Base-by-base conservation (phyloP, 768 basidiomycete genomes). In the Lactifluus volemus region DNA sequence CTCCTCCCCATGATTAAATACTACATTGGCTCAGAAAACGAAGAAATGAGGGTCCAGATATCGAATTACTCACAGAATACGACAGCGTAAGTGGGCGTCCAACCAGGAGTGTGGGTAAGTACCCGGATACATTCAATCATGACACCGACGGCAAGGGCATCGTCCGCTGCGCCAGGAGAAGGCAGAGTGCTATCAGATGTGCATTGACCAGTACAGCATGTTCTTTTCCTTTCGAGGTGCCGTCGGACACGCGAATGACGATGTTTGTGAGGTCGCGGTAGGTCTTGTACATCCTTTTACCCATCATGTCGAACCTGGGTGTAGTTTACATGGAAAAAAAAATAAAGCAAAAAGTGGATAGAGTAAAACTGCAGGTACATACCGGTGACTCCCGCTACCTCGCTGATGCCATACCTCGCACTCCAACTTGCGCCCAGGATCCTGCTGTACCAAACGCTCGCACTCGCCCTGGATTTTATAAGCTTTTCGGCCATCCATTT, bases 1-100 rank as follows among this genome's bases (percentile, higher is more conserved):
- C 70, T 98, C 95, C 72, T 98, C 95, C 11, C 88, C 96, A 63
- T 96, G 81, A 66, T 98, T 98, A 76, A 96, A 97, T 63, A 98
- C 92, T 94, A 63, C 48, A 42, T 17, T 12, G 38, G 41, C 50
- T 62, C 29, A 66, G 55, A 14, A 30, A 25, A 34, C n/a, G 50
- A 42, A 15, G 30, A 21, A 32, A 25, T 2, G 32, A 45, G 19
- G 32, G 50, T 11, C 38, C 11, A 49, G 6, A 39, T 1, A 44
- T 14, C 0, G 36, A 50, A 29, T 30, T 29, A 77, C 89, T 73
- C 67, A 93, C 93, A 73, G 70, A 98, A 93, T 25, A 98, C 79
- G 63, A 92, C 79, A 8, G 91, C 79, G 68, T 91, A 81, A 39
- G 80, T 81, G 1, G 93, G 91, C 9, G 83, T 79, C 83, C 87